Base-by-base conservation (phyloP, 345 rosid genomes). In the Hibiscus trionum region DNA sequence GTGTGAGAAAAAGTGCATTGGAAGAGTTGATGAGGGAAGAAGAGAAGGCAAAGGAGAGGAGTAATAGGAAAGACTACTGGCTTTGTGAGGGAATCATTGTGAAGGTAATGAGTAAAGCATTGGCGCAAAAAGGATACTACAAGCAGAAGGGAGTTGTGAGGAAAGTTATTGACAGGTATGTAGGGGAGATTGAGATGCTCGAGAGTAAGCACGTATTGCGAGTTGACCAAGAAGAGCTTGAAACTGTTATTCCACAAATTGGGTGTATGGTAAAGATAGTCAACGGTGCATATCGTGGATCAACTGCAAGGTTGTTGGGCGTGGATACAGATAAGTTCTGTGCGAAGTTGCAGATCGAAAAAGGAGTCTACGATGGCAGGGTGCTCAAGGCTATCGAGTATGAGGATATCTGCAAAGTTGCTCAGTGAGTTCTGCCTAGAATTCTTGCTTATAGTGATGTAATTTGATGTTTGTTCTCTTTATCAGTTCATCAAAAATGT, bases 181-280 rank as follows among this genome's bases (percentile, higher is more conserved):
- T 88, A 5, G 97, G 97, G 17, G 97, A 95, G 80, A 83, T 90
- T 14, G 93, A 90, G 79, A 91, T 92, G 90, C 79, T 90, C 19
- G 92, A 90, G 72, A 87, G 76, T 72, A 95, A 91, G 81, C 97
- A 95, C 49, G 80, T 81, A 31, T 71, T 95, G 79, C 81, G 96
- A 74, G 93, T 95, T 66, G 99, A 95, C 81, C 99, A 92, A 73
- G 93, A 86, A 75, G 99, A 95, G 89, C 90, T 95, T 12, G 97
- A 95, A 85, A 95, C 97, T 0, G 99, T 92, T 75, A 86, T 92
- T 73, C 99, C 97, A 0, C 97, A 95, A 69, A 86, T 89, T 31
- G 97, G 97, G 66, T 84, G 93, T 24, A 44, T 80, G 49, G 92
- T 95, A 70, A 88, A 79, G 87, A 83, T 95, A 24, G 93, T 92